Evolutionary conservation across 345 rosid genomes (phyloP).

Genomic region (Linum lewisii): DNA sequence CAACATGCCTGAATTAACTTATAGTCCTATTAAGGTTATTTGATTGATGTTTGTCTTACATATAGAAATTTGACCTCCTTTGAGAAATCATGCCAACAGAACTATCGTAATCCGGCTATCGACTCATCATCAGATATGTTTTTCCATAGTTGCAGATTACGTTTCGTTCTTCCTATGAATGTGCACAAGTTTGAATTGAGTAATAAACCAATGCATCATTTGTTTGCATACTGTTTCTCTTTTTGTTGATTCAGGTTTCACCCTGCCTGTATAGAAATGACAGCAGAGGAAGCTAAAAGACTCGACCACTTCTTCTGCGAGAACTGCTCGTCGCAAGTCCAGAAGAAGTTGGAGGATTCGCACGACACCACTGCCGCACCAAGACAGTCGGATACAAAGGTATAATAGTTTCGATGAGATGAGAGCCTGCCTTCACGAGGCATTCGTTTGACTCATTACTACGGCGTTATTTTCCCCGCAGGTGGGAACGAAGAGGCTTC

Average conservation of each 20-base stretch:
- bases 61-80: not conserved
- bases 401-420: too few relatives aligned
- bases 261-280: constrained; percentile 91
- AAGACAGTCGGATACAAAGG: constrained; percentile 57
- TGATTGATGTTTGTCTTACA: too few relatives aligned
- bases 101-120: not conserved
- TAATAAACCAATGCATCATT: constrained; percentile 17
- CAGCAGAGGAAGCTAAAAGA: constrained; percentile 68
- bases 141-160: not conserved
- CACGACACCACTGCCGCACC: constrained; percentile 22
- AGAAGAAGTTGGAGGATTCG: constrained; percentile 51
- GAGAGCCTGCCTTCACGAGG: not conserved
- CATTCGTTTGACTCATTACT: not conserved
- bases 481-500: constrained; percentile 65
- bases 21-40: too few relatives aligned
- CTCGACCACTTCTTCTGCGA: constrained; percentile 82
- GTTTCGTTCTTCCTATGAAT: not conserved
- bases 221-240: constrained; percentile 24
- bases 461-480: constrained; percentile 19
- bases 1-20: too few relatives aligned
- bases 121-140: too few relatives aligned
- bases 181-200: too few relatives aligned
- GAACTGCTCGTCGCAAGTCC: constrained; percentile 61
- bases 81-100: too few relatives aligned
- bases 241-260: constrained; percentile 97